Evolutionary conservation across 352 stramenopile species (phyloP), one percentile per base, ranked within the genome.

Genomic region (Globisporangium cystogenes): DNA sequence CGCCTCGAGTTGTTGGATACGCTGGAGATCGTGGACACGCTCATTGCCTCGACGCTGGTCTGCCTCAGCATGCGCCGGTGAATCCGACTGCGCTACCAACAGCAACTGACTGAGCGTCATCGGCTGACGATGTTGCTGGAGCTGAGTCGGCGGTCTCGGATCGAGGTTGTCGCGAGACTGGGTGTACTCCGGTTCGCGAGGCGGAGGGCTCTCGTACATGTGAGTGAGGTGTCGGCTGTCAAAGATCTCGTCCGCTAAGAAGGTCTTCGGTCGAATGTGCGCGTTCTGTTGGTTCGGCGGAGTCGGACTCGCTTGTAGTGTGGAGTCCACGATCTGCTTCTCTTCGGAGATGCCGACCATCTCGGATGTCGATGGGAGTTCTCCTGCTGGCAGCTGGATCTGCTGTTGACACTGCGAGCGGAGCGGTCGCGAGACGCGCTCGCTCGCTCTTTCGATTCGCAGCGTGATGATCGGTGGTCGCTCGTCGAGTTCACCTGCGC

Each of bases 341-440:
- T 14, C 36, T 10, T 66, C 52, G 1, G 56, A 27, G 31, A 77
- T 72, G 16, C 50, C 37, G 23, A 77, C 56, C 68, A 77, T 77
- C 55, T 74, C 65, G 1, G 68, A 77, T 7, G 65, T 77, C n/a
- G 68, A 74, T 8, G 68, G 68, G 1, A 77, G 61, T 24, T 76
- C 67, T 0, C n/a, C 20, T 10, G 23, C n/a, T 6, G 33, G 39
- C n/a, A 52, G 21, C 24, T 31, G 29, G 47, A 49, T 8, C 12
- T 50, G 24, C 1, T 6, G 27, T 15, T 26, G 47, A 1, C 15
- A 18, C 10, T 43, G 7, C n/a, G 7, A 16, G 6, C 16, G 45
- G 7, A 14, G 27, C 18, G 3, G 2, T 7, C 12, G 40, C 2
- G 40, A 5, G 27, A 8, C 7, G 11, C 27, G 26, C 24, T 31